Base-by-base conservation (phyloP, 169 alveolate genomes). In the Cytauxzoon felis region DNA sequence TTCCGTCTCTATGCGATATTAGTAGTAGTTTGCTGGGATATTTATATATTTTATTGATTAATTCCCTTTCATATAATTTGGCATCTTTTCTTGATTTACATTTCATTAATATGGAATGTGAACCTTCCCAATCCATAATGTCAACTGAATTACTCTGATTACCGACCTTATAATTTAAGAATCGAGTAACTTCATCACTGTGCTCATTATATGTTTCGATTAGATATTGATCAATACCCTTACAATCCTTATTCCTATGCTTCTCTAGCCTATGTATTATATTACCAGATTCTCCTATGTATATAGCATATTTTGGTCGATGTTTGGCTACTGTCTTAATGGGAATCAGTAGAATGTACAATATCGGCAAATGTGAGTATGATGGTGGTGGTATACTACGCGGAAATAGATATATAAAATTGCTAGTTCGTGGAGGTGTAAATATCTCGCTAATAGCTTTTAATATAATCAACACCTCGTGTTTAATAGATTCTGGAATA, bases 271-370 rank as follows among this genome's bases (percentile, higher is more conserved):
- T 62, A 11, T 32, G 47, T 1, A 16, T 45, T 19, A 73, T 60
- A 54, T 73, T 63, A 6, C 80, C 84, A 1, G 72, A 43, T 43
- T 73, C 84, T 18, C 84, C 84, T 21, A 73, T 71, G 27, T 73
- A 73, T 40, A 73, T 65, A 11, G 68, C 71, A 21, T 48, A 30
- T 9, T 33, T 21, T 27, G 5, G 19, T 13, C 41, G 50, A 48
- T 48, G 16, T 9, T 13, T 8, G 38, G 43, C 40, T 11, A 0
- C n/a, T 5, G 7, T 50, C 8, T 7, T n/a, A 1, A 69, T 8
- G 19, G 78, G 78, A 13, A 73, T 26, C 9, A 73, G n/a, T 26
- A 64, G 18, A 11, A 43, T 52, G 29, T 73, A 73, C 29, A 66
- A 6, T 27, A 73, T 64, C 11, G 84, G 84, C 3, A 26, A 34